A percentile compares a stretch with the other conserved stretches of the same genome.
These are phyloP conservation scores for Xylariaceae sp. DNA, from an alignment of 2,329 filamentous ascomycete genomes.

Conservation along the genomic window DNA sequence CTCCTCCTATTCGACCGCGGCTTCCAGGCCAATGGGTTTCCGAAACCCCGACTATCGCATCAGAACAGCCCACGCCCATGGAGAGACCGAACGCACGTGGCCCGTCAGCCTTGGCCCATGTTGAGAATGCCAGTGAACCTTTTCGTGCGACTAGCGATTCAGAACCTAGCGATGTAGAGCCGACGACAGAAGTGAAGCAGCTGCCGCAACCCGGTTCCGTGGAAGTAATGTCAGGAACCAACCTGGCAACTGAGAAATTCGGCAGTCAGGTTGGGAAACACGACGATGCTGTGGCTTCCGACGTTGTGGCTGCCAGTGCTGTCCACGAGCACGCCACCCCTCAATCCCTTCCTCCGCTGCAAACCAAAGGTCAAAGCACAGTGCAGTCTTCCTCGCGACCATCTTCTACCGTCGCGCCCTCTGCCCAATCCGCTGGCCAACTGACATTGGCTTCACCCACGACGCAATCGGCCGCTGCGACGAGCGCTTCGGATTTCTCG, in stretches of 20 bases:
- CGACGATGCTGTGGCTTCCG: conserved; percentile 21
- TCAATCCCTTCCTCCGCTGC: conserved; percentile 24
- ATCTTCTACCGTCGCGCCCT: conserved; percentile 11
- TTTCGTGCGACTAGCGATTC: conserved; percentile 15
- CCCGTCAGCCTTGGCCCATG: conserved; percentile 12
- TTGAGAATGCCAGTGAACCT: conserved; percentile 15
- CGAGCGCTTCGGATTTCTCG: conserved; percentile 32
- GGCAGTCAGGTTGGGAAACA: conserved; percentile 21
- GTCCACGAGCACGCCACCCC: conserved; percentile 17
- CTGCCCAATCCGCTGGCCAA: conserved; percentile 9
- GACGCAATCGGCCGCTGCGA: conserved; percentile 18
- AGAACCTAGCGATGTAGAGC: conserved; percentile 21
- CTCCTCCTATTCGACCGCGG: conserved; percentile 16
- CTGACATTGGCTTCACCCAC: background rate
- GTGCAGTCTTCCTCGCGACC: conserved; percentile 2
- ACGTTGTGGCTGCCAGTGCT: conserved; percentile 19
- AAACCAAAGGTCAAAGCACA: conserved; percentile 8
- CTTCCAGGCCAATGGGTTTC: conserved; percentile 33
- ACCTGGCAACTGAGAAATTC: conserved; percentile 11
- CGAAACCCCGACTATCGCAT: conserved; percentile 24
- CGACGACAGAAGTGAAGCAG: conserved; percentile 21
- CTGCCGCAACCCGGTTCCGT: conserved; percentile 17
- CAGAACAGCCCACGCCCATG: conserved; percentile 23
- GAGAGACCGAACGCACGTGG: conserved; percentile 16
- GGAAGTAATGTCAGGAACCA: conserved; percentile 7